These are phyloP conservation scores for Penicillium sp. DNA, from an alignment of 2,329 filamentous ascomycete genomes.

Conservation along the genomic window DNA sequence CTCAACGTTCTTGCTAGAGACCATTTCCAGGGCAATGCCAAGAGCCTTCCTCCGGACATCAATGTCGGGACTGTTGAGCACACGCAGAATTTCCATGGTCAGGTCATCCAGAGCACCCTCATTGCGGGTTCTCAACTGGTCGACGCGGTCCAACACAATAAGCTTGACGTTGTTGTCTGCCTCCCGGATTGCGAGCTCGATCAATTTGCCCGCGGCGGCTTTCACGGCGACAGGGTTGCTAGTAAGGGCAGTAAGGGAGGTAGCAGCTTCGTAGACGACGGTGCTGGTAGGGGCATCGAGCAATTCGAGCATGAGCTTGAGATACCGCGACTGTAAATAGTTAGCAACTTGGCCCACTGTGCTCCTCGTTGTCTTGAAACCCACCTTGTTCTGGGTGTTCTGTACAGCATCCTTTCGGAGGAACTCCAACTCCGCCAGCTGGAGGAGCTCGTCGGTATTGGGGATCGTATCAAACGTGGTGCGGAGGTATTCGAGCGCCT, in stretches of 20 bases:
- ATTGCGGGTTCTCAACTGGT: conserved; percentile 79
- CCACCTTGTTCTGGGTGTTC: conserved; percentile 87
- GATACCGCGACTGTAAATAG: conserved; percentile 66
- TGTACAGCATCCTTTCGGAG: conserved; percentile 96
- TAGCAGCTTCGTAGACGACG: conserved; percentile 95
- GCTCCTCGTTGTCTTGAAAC: conserved; percentile 18
- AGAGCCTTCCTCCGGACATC: conserved; percentile 92
- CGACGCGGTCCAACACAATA: conserved; percentile 91
- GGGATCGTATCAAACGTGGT: conserved; percentile 88
- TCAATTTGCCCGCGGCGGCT: conserved; percentile 91
- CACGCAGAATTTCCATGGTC: conserved; percentile 93
- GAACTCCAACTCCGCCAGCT: conserved; percentile 92
- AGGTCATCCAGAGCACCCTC: conserved; percentile 89
- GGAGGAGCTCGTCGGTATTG: conserved; percentile 88
- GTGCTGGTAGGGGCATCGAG: conserved; percentile 90
- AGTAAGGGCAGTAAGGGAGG: conserved; percentile 86
- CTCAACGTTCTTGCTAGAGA: conserved; percentile 97
- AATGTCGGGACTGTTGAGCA: conserved; percentile 90
- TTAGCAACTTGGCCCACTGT: conserved; percentile 24
- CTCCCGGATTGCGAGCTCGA: conserved; percentile 95
- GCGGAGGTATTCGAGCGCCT: conserved; percentile 81
- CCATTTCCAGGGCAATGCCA: conserved; percentile 89
- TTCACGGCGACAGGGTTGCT: conserved; percentile 97
- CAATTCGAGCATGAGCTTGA: conserved; percentile 92
- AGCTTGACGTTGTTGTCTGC: conserved; percentile 99